Conservation (phyloP, 192 early-diverging fungal genomes). For the Haplosporangium gracile region DNA sequence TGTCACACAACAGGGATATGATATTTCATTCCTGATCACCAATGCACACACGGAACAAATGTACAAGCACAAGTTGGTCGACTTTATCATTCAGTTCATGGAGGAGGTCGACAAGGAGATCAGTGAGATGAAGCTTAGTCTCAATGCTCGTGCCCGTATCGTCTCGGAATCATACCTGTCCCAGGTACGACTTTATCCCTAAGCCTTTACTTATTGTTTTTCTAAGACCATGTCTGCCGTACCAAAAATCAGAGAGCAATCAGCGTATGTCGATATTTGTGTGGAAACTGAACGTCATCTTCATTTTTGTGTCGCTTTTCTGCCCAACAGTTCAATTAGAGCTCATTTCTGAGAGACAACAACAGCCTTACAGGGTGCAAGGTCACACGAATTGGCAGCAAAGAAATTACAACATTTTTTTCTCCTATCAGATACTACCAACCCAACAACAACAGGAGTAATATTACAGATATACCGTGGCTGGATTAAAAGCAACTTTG, state of each 20-base stretch:
- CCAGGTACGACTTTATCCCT: slow-evolving; percentile 16
- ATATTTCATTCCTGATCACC: slow-evolving; percentile 97
- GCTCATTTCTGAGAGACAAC: background rate
- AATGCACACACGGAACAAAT: slow-evolving; percentile 98
- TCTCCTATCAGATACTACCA: background rate
- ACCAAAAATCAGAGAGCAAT: too few species aligned
- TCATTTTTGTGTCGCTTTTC: slow-evolving; percentile 2
- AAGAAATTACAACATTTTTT: background rate
- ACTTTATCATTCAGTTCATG: slow-evolving; percentile 99
- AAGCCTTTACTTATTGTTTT: background rate
- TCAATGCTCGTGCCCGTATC: slow-evolving; percentile 86
- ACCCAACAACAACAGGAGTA: background rate
- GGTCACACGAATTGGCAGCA: background rate
- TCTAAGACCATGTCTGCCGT: background rate
- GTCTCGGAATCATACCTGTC: slow-evolving; percentile 84
- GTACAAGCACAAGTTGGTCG: slow-evolving; percentile 99
- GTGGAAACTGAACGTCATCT: slow-evolving; percentile 8
- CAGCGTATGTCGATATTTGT: background rate
- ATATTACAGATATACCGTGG: background rate
- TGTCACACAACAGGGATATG: slow-evolving; percentile 82
- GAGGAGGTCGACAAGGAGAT: slow-evolving; percentile 99
- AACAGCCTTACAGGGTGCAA: background rate
- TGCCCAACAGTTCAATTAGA: slow-evolving; percentile 17
- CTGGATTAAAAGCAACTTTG: background rate
- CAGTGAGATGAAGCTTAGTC: slow-evolving; percentile 96